phyloP scores from a whole-genome alignment of 495 filamentous ascomycete genomes.

The Neurospora terricola region DNA sequence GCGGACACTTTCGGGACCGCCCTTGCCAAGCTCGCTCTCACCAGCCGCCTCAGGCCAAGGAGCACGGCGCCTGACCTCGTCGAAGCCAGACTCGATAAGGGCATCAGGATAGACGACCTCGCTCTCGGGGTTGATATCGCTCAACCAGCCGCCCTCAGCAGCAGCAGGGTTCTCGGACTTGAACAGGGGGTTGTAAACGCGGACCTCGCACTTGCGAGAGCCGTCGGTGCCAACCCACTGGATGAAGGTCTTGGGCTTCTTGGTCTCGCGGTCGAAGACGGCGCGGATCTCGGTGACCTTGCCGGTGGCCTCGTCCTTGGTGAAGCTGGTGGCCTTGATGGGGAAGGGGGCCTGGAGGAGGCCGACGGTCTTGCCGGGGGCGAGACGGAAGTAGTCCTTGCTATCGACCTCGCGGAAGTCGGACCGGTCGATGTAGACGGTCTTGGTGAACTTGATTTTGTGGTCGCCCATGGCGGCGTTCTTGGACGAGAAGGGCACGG shows the following conservation, averaged over 20 bases:
- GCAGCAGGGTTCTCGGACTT: slow-evolving; percentile 67
- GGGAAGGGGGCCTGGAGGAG: slow-evolving; percentile 75
- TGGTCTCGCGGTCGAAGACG: slow-evolving; percentile 53
- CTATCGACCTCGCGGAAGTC: slow-evolving; percentile 85
- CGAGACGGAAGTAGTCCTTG: slow-evolving; percentile 86
- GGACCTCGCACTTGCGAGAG: slow-evolving; percentile 63
- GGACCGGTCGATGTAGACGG: slow-evolving; percentile 81
- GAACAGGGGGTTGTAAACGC: slow-evolving; percentile 78
- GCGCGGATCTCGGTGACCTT: slow-evolving; percentile 61
- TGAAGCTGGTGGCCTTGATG: slow-evolving; percentile 68
- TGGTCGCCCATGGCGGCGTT: slow-evolving; percentile 51
- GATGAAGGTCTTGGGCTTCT: slow-evolving; percentile 84
- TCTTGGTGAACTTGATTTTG: slow-evolving; percentile 69
- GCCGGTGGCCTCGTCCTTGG: slow-evolving; percentile 58
- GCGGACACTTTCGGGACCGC: slow-evolving; percentile 61
- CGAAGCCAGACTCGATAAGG: slow-evolving; percentile 74
- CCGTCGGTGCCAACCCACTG: slow-evolving; percentile 73
- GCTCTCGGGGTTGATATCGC: slow-evolving; percentile 76
- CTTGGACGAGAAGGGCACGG: slow-evolving; percentile 66
- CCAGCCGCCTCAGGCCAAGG: slow-evolving; percentile 77
- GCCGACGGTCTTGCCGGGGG: slow-evolving; percentile 82
- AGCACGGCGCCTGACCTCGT: slow-evolving; percentile 61
- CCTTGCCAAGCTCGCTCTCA: slow-evolving; percentile 46
- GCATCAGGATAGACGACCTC: slow-evolving; percentile 71
- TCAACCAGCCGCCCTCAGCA: slow-evolving; percentile 65